Percentiles rank a stretch among this genome's conserved stretches.
These are phyloP conservation scores for Carpinus viminea DNA, from an alignment of 306 rosid genomes.

Conservation along the genomic window DNA sequence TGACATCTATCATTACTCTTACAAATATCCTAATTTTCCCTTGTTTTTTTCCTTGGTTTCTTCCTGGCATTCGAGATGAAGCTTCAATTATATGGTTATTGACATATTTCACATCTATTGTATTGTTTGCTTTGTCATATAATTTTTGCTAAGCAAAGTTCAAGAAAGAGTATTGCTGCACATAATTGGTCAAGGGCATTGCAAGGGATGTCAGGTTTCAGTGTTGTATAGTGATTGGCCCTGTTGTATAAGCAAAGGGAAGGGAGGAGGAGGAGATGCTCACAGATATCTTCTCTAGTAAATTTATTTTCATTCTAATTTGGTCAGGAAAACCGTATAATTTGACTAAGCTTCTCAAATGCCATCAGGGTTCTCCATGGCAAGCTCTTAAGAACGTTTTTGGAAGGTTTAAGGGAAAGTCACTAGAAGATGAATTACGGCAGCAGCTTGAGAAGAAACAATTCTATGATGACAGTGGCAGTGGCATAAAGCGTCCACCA, in stretches of 20 bases:
- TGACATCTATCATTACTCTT: background rate
- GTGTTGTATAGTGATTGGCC: background rate
- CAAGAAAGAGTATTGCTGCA: background rate
- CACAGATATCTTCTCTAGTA: background rate
- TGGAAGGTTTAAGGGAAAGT: constrained; percentile 51
- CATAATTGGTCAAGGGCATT: background rate
- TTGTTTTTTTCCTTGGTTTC: background rate
- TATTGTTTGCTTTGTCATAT: background rate
- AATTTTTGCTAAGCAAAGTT: background rate
- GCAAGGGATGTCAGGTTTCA: background rate
- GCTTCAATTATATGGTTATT: background rate
- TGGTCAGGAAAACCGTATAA: constrained; percentile 1
- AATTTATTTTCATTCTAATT: constrained; percentile 6
- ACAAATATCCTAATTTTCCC: background rate
- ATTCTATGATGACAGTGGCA: constrained; percentile 43
- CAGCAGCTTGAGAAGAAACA: constrained; percentile 62
- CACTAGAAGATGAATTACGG: constrained; percentile 61
- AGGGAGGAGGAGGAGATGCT: constrained; percentile 15
- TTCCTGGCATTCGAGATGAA: background rate
- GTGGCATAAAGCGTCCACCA: constrained; percentile 47
- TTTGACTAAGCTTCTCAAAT: constrained; percentile 18
- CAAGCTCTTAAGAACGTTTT: constrained; percentile 49
- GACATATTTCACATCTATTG: background rate
- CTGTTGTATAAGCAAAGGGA: constrained; percentile 3
- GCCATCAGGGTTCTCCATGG: constrained; percentile 48